Conservation (phyloP, 2,329 filamentous ascomycete species). For the Fusarium compactum region DNA sequence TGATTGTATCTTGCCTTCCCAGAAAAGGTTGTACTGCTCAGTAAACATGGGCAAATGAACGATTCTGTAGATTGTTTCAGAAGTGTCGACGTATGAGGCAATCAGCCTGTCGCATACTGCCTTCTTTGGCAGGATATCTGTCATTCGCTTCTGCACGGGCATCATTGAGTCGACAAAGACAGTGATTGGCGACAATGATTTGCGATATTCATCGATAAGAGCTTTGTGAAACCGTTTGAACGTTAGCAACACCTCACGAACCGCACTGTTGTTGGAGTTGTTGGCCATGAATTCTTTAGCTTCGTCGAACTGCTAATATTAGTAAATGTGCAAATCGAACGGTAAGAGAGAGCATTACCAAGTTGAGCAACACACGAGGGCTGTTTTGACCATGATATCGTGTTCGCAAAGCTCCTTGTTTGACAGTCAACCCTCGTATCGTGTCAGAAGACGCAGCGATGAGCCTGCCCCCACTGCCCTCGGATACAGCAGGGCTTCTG, state of each 20-base stretch:
- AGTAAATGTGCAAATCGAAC: slow-evolving; percentile 6
- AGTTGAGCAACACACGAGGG: slow-evolving; percentile 64
- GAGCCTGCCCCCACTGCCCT: slow-evolving; percentile 50
- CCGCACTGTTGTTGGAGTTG: slow-evolving; percentile 55
- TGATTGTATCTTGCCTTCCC: slow-evolving; percentile 60
- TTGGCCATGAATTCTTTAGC: slow-evolving; percentile 64
- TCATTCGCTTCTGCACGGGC: slow-evolving; percentile 68
- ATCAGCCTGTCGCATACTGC: slow-evolving; percentile 64
- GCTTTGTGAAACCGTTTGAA: slow-evolving; percentile 62
- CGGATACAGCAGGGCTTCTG: slow-evolving; percentile 56
- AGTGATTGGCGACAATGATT: slow-evolving; percentile 63
- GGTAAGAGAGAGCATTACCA: slow-evolving; percentile 55
- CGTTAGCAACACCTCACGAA: slow-evolving; percentile 58
- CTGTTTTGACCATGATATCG: slow-evolving; percentile 67
- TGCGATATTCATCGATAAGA: slow-evolving; percentile 61
- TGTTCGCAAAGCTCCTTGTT: slow-evolving; percentile 60
- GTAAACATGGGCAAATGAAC: slow-evolving; percentile 65
- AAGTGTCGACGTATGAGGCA: slow-evolving; percentile 61
- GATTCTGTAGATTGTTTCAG: slow-evolving; percentile 66
- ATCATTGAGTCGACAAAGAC: slow-evolving; percentile 71
- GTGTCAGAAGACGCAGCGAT: slow-evolving; percentile 57
- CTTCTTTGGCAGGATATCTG: slow-evolving; percentile 65
- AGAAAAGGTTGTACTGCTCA: slow-evolving; percentile 64
- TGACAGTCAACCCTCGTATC: slow-evolving; percentile 63
- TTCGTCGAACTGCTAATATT: slow-evolving; percentile 61